phyloP scores from a whole-genome alignment of 169 alveolate species.

The Cryptosporidium canis region DNA sequence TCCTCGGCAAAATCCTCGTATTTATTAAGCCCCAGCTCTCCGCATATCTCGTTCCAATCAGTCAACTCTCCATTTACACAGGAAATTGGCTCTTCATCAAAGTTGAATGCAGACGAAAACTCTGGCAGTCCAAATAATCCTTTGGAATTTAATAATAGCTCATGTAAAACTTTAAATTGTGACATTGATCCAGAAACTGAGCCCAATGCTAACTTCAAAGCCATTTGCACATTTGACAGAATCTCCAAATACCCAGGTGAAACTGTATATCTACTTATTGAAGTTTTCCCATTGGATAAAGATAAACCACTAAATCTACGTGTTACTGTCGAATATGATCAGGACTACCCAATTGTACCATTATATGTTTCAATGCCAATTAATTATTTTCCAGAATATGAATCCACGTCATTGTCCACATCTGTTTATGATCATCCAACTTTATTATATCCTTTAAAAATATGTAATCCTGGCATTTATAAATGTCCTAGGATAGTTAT shows the following conservation, averaged over 20 bases:
- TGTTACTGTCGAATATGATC: constrained; percentile 32
- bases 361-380: constrained; percentile 36
- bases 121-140: background rate
- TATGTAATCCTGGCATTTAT: constrained; percentile 66
- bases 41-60: constrained; percentile 2
- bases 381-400: background rate
- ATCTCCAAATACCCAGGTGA: constrained; percentile 54
- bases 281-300: background rate
- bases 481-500: constrained; percentile 54
- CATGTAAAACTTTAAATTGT: background rate
- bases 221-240: constrained; percentile 37
- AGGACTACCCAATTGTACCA: constrained; percentile 20
- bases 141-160: background rate
- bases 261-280: constrained; percentile 25
- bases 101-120: background rate
- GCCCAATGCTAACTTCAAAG: background rate
- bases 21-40: background rate
- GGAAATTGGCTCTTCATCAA: background rate
- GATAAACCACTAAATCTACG: constrained; percentile 1
- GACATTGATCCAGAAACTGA: background rate
- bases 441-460: constrained; percentile 53
- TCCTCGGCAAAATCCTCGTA: background rate
- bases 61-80: background rate
- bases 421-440: background rate
- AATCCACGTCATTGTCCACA: background rate